Percentiles rank a stretch among this genome's conserved stretches.
Conservation (phyloP, 2,329 filamentous ascomycete species). For the Alternaria sp. region DNA sequence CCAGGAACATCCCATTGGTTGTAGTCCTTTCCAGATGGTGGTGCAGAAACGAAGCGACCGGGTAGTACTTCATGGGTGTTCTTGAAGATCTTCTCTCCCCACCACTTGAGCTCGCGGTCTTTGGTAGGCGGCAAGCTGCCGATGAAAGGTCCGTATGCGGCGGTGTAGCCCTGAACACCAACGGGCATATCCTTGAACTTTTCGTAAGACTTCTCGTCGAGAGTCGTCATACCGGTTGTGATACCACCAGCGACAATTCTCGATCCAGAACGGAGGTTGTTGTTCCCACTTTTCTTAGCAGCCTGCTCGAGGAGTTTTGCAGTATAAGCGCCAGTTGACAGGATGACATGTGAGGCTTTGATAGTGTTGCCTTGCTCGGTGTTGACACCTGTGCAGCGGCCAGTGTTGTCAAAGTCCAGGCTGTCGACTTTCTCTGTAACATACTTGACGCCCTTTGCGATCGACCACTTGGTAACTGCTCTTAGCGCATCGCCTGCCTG, state of each 20-base stretch:
- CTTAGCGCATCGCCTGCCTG: conserved; percentile 67
- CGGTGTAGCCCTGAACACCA: conserved; percentile 44
- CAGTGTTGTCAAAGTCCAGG: conserved; percentile 59
- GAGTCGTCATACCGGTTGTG: conserved; percentile 58
- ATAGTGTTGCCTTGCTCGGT: conserved; percentile 46
- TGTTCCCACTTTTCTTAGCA: conserved; percentile 56
- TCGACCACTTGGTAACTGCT: conserved; percentile 62
- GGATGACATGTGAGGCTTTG: conserved; percentile 42
- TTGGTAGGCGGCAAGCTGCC: conserved; percentile 46
- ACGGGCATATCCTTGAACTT: conserved; percentile 48
- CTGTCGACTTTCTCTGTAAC: conserved; percentile 61
- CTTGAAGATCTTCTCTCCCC: conserved; percentile 49
- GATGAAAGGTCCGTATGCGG: conserved; percentile 44
- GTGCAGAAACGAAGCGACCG: conserved; percentile 64
- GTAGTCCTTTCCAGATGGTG: conserved; percentile 65
- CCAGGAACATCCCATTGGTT: conserved; percentile 69
- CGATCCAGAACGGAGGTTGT: conserved; percentile 62
- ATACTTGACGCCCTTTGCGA: conserved; percentile 68
- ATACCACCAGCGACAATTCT: conserved; percentile 66
- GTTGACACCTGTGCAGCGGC: conserved; percentile 52
- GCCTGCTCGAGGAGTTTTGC: conserved; percentile 58
- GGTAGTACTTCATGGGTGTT: conserved; percentile 52
- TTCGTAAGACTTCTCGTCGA: conserved; percentile 46
- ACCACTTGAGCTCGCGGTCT: conserved; percentile 48
- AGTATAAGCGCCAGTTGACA: conserved; percentile 56